phyloP scores from a whole-genome alignment of 2,329 filamentous ascomycete genomes.

The Microdochium trichocladiopsis region DNA sequence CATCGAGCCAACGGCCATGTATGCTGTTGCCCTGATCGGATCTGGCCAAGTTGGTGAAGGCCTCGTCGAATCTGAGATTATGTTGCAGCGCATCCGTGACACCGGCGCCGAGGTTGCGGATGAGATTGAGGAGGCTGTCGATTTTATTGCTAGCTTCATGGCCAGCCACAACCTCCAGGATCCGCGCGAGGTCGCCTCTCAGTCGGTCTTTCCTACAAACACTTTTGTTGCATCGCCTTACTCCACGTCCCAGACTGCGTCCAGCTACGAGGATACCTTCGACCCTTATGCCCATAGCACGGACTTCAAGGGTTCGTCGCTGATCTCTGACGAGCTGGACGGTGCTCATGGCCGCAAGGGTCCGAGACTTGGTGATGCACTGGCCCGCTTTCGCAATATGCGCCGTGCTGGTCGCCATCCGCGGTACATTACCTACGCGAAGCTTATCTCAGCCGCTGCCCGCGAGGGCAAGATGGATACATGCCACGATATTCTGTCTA shows the following conservation, averaged over 20 bases:
- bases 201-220: conserved; percentile 36
- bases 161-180: conserved; percentile 44
- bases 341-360: conserved; percentile 67
- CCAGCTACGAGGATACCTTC: conserved; percentile 71
- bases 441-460: conserved; percentile 84
- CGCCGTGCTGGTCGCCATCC: conserved; percentile 86
- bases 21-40: conserved; percentile 78
- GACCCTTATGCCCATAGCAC: conserved; percentile 88
- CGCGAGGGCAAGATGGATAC: conserved; percentile 76
- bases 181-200: conserved; percentile 45
- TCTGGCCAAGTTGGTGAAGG: conserved; percentile 81
- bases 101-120: conserved; percentile 55
- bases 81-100: conserved; percentile 78
- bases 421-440: conserved; percentile 93
- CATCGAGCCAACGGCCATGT: conserved; percentile 88
- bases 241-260: conserved; percentile 46
- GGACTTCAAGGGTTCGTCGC: conserved; percentile 86
- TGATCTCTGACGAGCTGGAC: conserved; percentile 87
- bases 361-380: conserved; percentile 69
- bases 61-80: conserved; percentile 68
- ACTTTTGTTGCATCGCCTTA: conserved; percentile 43
- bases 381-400: conserved; percentile 85
- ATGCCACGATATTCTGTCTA: conserved; percentile 78
- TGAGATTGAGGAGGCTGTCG: conserved; percentile 80
- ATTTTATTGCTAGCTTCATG: conserved; percentile 60